Conservation (phyloP, 2,329 filamentous ascomycete genomes). For the Incumbomyces delicatus region DNA sequence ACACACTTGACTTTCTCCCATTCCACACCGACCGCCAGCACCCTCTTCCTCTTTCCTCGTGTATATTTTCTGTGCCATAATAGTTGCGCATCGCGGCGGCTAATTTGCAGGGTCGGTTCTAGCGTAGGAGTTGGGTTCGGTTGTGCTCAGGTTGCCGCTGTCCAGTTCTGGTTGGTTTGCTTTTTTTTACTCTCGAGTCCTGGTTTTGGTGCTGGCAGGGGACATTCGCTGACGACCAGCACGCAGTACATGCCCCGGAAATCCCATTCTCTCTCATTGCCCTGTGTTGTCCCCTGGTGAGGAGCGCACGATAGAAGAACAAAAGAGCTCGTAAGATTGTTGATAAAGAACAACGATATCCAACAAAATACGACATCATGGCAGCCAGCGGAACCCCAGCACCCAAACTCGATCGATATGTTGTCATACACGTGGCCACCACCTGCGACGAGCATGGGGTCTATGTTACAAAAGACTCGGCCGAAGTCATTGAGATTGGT, state of each 20-base stretch:
- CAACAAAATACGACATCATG: slow-evolving; percentile 26
- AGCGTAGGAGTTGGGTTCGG: slow-evolving; percentile 8
- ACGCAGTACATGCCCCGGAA: slow-evolving; percentile 5
- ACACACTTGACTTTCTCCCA: slow-evolving; percentile 3
- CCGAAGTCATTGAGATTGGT: slow-evolving; percentile 96
- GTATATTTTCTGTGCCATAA: slow-evolving; percentile 10
- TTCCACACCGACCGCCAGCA: slow-evolving; percentile 20
- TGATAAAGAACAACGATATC: slow-evolving; percentile 10
- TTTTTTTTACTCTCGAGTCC: background rate
- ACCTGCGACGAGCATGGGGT: slow-evolving; percentile 99
- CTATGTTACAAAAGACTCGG: slow-evolving; percentile 98
- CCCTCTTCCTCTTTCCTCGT: slow-evolving; percentile 18
- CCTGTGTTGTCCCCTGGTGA: background rate
- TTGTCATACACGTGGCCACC: slow-evolving; percentile 96
- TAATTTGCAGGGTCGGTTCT: slow-evolving; percentile 7
- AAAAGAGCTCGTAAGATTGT: slow-evolving; percentile 19
- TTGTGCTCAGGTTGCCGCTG: slow-evolving; percentile 6
- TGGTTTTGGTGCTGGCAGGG: background rate
- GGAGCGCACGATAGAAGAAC: slow-evolving; percentile 14
- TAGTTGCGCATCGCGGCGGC: slow-evolving; percentile 6
- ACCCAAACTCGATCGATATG: slow-evolving; percentile 83
- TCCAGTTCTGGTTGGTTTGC: background rate
- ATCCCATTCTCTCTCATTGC: slow-evolving; percentile 1
- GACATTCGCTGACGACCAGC: background rate
- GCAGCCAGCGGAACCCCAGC: slow-evolving; percentile 42